A percentile compares a stretch with the other conserved stretches of the same genome.
Evolutionary conservation across 305 asterid genomes (phyloP).

Genomic region (Rubia occidens): DNA sequence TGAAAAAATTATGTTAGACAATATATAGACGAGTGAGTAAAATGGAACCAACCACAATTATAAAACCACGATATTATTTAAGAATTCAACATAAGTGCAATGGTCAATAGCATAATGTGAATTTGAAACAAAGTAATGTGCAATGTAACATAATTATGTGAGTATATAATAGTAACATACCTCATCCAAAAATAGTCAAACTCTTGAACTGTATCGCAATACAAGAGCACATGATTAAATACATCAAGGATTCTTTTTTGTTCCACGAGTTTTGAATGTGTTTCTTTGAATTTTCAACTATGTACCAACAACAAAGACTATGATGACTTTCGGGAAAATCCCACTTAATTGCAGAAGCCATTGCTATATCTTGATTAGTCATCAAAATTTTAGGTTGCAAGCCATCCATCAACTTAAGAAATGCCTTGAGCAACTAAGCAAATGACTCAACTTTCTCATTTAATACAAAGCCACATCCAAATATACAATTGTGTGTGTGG

Average conservation of each 20-base stretch:
- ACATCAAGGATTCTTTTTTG: background rate
- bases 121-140: background rate
- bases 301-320: background rate
- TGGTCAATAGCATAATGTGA: background rate
- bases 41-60: too few relatives aligned
- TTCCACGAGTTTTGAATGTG: background rate
- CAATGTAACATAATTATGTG: background rate
- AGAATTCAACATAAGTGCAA: background rate
- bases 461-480: background rate
- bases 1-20: too few relatives aligned
- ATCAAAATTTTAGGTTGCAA: background rate
- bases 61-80: too few relatives aligned
- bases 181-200: background rate
- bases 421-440: background rate
- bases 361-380: background rate
- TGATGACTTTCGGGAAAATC: background rate
- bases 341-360: background rate
- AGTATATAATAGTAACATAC: background rate
- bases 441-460: background rate
- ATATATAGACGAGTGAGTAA: too few relatives aligned
- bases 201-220: background rate
- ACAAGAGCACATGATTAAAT: background rate
- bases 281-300: background rate
- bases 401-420: background rate
- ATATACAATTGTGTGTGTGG: background rate